Conservation (phyloP, 495 filamentous ascomycete genomes). For the Viridothelium virens region DNA sequence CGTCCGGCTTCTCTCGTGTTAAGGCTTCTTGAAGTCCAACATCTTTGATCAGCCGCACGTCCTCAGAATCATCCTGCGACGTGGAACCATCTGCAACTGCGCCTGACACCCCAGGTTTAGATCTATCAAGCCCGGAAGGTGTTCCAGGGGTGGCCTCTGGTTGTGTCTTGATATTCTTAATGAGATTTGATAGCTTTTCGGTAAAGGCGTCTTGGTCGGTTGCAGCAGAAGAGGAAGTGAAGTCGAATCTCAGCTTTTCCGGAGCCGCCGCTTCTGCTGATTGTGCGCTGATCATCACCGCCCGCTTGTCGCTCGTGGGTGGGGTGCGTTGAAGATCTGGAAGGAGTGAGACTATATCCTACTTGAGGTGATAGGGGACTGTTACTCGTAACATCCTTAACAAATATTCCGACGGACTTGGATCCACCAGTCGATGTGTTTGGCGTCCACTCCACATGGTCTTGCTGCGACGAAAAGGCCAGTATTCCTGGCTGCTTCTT, state of each 20-base stretch:
- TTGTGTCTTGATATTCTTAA: conserved; percentile 6
- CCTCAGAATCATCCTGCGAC: conserved; percentile 1
- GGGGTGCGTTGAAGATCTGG: conserved; percentile 9
- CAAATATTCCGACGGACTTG: background rate
- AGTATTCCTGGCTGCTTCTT: conserved; percentile 5
- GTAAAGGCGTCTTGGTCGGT: conserved; percentile 8
- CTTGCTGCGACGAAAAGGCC: background rate
- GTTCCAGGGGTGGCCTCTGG: background rate
- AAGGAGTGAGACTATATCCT: background rate
- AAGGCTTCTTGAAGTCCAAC: conserved; percentile 1
- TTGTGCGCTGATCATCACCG: conserved; percentile 7
- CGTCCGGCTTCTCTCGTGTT: conserved; percentile 1
- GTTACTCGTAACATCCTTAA: conserved; percentile 3
- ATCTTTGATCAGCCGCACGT: conserved; percentile 2
- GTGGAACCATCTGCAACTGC: background rate
- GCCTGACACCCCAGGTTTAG: background rate
- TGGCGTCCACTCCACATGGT: conserved; percentile 6
- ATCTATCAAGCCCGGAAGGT: background rate
- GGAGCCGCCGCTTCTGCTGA: background rate
- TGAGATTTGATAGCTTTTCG: background rate
- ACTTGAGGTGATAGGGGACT: background rate
- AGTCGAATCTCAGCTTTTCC: conserved; percentile 5
- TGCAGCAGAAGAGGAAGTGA: conserved; percentile 4
- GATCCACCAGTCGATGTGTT: background rate
- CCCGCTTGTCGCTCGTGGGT: conserved; percentile 1